Conservation (phyloP, 345 rosid species). For the Cardamine resedifolia region DNA sequence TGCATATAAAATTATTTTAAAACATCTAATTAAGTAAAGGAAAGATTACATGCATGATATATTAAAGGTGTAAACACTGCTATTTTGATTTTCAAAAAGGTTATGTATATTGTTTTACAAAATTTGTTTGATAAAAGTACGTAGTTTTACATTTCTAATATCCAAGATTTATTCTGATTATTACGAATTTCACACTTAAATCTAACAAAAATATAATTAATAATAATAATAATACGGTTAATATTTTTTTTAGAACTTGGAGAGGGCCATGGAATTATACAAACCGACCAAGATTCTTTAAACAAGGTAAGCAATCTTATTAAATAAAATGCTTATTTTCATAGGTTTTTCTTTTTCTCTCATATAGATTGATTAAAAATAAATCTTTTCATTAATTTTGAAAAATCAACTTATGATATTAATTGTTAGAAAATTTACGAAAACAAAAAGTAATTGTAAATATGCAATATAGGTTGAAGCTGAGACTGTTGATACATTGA, state of each 20-base stretch:
- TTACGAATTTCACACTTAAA: background rate
- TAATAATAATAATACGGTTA: background rate
- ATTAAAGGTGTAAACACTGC: background rate
- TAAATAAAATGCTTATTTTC: background rate
- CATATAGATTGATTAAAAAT: background rate
- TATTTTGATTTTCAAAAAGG: background rate
- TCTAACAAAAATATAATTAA: background rate
- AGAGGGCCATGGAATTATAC: background rate
- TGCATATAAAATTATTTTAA: background rate
- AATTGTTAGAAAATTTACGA: background rate
- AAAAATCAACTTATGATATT: background rate
- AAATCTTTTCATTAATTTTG: background rate
- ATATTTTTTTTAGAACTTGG: conserved; percentile 1
- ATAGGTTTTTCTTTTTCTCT: background rate
- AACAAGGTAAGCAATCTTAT: conserved; percentile 15
- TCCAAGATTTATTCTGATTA: background rate
- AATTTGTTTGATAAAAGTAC: background rate
- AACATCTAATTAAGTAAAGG: background rate
- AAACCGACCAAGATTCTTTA: conserved; percentile 2
- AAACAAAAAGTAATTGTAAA: background rate
- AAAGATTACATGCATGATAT: background rate
- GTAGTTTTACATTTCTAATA: background rate
- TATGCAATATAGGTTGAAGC: conserved; percentile 12
- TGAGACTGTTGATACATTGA: background rate
- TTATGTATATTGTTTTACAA: background rate